Evolutionary conservation across 202 grass and related monocot species (phyloP).

Genomic region (Saccharum hybrid): DNA sequence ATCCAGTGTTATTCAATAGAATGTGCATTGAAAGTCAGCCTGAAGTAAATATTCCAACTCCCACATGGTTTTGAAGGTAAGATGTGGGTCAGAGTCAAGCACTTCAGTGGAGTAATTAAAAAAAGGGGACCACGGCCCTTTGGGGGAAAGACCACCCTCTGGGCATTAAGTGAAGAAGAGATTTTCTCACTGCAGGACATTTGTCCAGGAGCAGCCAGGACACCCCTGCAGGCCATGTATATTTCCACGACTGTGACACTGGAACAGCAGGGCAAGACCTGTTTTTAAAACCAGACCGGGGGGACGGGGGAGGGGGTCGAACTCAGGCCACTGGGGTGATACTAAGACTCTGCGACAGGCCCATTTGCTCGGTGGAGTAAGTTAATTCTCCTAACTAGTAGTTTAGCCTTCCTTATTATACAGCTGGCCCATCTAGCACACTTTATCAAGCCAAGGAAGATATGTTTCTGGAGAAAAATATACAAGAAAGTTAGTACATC

Average conservation of each 20-base stretch:
- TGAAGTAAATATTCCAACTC: conserved; percentile 12
- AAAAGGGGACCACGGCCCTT: not conserved
- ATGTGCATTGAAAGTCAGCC: conserved; percentile 23
- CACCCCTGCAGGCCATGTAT: not conserved
- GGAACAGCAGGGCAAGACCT: not conserved
- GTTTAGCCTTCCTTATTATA: not conserved
- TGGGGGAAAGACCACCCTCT: not conserved
- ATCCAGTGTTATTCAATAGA: conserved; percentile 23
- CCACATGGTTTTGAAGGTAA: not conserved
- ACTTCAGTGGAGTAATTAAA: not conserved
- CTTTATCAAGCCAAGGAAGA: conserved; percentile 12
- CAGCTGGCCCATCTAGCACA: not conserved
- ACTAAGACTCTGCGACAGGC: not conserved
- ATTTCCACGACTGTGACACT: not conserved
- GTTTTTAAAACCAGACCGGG: not conserved
- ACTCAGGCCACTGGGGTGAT: not conserved
- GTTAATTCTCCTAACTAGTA: not conserved
- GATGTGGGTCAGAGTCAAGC: not conserved
- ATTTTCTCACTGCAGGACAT: not conserved
- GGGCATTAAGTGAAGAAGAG: not conserved
- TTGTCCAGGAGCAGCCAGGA: not conserved
- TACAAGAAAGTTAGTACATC: not conserved
- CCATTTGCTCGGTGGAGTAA: not conserved
- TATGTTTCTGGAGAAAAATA: not conserved
- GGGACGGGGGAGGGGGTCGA: too few species aligned